Evolutionary conservation across 768 basidiomycete species (phyloP).

Genomic region (Gautieria morchelliformis): DNA sequence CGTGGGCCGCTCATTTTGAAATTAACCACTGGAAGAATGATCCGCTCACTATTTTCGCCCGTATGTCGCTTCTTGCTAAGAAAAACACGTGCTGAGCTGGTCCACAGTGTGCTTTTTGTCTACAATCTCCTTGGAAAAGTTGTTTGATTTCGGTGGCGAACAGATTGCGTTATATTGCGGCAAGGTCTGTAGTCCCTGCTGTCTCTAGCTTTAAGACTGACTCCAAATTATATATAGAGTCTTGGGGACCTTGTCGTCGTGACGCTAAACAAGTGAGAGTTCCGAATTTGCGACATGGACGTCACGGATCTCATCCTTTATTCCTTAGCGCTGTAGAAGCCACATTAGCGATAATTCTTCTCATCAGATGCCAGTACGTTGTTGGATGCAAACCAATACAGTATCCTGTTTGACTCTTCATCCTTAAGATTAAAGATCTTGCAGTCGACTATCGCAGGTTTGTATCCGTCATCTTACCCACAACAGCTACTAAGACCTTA

Average conservation of each 20-base stretch:
- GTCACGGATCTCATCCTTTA: not conserved
- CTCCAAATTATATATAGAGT: slow-evolving; percentile 15
- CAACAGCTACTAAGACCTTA: not conserved
- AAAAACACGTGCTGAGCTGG: not conserved
- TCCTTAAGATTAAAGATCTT: slow-evolving; percentile 43
- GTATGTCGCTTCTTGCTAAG: slow-evolving; percentile 24
- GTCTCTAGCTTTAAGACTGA: not conserved
- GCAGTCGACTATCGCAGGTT: slow-evolving; percentile 59
- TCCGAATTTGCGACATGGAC: not conserved
- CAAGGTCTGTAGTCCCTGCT: slow-evolving; percentile 14
- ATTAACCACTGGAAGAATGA: not conserved
- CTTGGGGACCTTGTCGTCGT: slow-evolving; percentile 60
- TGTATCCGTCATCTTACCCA: not conserved
- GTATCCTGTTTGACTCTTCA: not conserved
- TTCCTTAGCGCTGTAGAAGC: slow-evolving; percentile 53
- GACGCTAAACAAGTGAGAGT: slow-evolving; percentile 53
- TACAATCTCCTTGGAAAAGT: slow-evolving; percentile 54
- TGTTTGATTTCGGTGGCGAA: slow-evolving; percentile 59
- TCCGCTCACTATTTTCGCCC: slow-evolving; percentile 31
- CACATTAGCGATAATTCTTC: slow-evolving; percentile 56
- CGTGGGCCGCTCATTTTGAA: slow-evolving; percentile 51
- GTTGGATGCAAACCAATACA: not conserved
- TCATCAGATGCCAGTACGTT: slow-evolving; percentile 63
- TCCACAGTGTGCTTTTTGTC: slow-evolving; percentile 50
- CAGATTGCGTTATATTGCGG: slow-evolving; percentile 47